phyloP scores from a whole-genome alignment of 176 grass and related monocot genomes.

The Carex littledalei region DNA sequence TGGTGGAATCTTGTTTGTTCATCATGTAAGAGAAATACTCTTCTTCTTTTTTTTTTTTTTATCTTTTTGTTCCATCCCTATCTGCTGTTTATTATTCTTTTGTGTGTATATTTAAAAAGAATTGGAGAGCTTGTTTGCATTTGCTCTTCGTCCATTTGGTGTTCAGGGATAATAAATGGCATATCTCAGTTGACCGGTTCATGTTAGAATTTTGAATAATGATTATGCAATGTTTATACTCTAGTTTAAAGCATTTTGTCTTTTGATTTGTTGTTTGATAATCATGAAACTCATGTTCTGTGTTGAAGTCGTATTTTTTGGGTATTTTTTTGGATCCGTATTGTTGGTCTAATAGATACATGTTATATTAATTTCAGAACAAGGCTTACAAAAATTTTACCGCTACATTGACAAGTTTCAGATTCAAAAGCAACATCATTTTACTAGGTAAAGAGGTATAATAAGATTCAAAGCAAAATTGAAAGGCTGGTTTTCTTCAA shows the following conservation, averaged over 20 bases:
- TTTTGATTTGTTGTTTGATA: conserved; percentile 8
- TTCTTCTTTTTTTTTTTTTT: neutral
- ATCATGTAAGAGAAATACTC: conserved; percentile 31
- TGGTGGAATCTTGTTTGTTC: conserved; percentile 21
- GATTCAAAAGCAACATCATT: neutral
- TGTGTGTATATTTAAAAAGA: conserved; percentile 66
- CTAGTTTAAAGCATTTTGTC: conserved; percentile 10
- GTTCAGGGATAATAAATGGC: conserved; percentile 20
- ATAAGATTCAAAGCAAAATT: neutral
- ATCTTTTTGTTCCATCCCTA: conserved; percentile 16
- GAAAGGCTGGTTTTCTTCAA: neutral
- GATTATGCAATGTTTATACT: conserved; percentile 12
- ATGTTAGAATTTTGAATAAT: conserved; percentile 14
- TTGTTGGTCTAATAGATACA: neutral
- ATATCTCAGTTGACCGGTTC: neutral
- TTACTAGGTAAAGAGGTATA: neutral
- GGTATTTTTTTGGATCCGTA: neutral
- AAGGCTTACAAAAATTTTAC: neutral
- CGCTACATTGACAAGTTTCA: too few relatives aligned
- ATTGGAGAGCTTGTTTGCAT: conserved; percentile 31
- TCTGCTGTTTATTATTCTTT: conserved; percentile 69
- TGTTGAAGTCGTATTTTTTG: neutral
- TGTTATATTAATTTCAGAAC: neutral
- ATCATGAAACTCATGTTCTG: neutral
- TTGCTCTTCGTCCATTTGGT: conserved; percentile 39